A percentile compares a stretch with the other conserved stretches of the same genome.
These are phyloP conservation scores for Sporisorium scitamineum DNA, from an alignment of 1,284 basidiomycete species.

Conservation along the genomic window DNA sequence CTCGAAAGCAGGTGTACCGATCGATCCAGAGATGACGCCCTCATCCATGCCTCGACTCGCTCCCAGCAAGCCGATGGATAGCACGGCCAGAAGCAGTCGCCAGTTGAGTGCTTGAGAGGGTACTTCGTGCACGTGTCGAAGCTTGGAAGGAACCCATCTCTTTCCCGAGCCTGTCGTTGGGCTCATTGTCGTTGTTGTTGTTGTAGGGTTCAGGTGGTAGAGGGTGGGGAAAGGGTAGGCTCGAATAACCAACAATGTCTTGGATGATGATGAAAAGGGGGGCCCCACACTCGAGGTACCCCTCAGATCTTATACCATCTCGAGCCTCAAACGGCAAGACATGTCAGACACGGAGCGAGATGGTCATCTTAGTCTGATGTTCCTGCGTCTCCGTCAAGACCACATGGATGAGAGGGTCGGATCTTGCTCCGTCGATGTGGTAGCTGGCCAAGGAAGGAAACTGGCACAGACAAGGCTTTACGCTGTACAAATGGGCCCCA, in stretches of 20 bases:
- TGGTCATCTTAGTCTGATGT: not conserved
- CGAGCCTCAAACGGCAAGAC: not conserved
- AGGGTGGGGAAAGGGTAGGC: not conserved
- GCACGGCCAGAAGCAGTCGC: conserved; percentile 30
- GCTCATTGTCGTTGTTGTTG: conserved; percentile 2
- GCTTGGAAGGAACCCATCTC: conserved; percentile 27
- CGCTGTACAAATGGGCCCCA: too few species aligned
- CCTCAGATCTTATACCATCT: conserved; percentile 16
- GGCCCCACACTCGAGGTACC: conserved; percentile 21
- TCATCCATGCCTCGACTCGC: conserved; percentile 38
- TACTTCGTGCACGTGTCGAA: conserved; percentile 31
- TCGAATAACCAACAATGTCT: not conserved
- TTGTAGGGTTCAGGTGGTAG: not conserved
- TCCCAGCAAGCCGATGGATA: conserved; percentile 32
- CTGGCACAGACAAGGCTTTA: too few species aligned
- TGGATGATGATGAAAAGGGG: conserved; percentile 10
- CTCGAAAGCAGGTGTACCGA: conserved; percentile 21
- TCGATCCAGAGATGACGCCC: conserved; percentile 31
- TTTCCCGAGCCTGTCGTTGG: conserved; percentile 8
- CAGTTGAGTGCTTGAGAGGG: conserved; percentile 36
- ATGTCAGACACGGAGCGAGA: not conserved
- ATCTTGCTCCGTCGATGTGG: conserved; percentile 9
- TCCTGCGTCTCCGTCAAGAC: not conserved
- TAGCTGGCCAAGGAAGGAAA: not conserved
- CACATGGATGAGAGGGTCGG: conserved; percentile 1